Conservation (phyloP, 1,139 yeast species). For the Candida albicans region DNA sequence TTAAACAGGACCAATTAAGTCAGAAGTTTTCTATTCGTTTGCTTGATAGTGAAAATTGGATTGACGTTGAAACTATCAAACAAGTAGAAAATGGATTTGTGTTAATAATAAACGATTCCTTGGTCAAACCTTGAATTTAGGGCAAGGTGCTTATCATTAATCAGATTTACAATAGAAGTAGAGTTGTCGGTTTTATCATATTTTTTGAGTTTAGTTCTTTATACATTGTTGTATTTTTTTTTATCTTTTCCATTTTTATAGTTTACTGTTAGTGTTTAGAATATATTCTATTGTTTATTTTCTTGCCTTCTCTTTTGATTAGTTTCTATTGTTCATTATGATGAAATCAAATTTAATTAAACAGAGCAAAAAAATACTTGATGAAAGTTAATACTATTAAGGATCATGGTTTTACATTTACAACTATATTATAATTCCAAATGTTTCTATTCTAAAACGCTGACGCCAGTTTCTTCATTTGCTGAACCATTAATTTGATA, state of each 20-base stretch:
- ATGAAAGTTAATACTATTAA: too few relatives aligned
- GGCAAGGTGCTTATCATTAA: not conserved
- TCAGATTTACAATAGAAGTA: not conserved
- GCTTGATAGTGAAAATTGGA: conserved; percentile 30
- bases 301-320: too few relatives aligned
- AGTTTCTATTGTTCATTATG: too few relatives aligned
- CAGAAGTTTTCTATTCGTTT: conserved; percentile 39
- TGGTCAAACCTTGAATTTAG: conserved; percentile 25
- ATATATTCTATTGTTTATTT: not conserved
- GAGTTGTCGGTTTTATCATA: not conserved
- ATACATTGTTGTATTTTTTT: not conserved
- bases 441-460: conserved; percentile 22
- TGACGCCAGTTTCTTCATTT: conserved; percentile 59
- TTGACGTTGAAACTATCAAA: conserved; percentile 40
- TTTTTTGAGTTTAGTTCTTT: not conserved
- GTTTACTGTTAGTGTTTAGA: conserved; percentile 5
- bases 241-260: not conserved
- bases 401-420: too few relatives aligned
- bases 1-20: conserved; percentile 37
- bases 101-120: conserved; percentile 47
- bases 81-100: conserved; percentile 62
- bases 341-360: too few relatives aligned
- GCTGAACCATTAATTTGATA: conserved; percentile 50
- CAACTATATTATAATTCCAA: too few relatives aligned
- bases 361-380: too few relatives aligned